Evolutionary conservation across 1,284 basidiomycete species (phyloP), one percentile per base, ranked within the genome.

Genomic region (Rhizoctonia solani): DNA sequence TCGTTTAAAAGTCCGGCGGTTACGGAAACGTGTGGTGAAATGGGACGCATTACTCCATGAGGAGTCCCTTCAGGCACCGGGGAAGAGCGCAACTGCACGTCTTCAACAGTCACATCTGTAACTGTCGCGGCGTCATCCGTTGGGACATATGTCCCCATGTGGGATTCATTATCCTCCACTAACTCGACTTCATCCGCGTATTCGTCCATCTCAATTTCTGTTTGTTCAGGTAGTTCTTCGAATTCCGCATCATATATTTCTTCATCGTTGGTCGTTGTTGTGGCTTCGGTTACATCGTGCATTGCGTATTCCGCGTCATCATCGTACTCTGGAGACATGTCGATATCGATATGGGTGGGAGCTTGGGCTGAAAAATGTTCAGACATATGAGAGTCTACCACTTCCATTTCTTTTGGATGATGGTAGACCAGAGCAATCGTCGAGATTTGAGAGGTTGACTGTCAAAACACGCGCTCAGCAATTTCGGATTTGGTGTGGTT

Each of bases 261-360:
- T 42, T 53, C 61, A 14, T 41, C 50, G n/a, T 53, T n/a, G n/a
- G n/a, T n/a, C n/a, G n/a, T n/a, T n/a, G n/a, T 46, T 41, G 37
- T n/a, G 3, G 50, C 49, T n/a, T 49, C 37, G n/a, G 61, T 65
- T 32, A 50, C 61, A 32, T 65, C 61, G 49, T 65, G 61, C 61
- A 65, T 65, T n/a, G 49, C 54, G 61, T 65, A 65, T 41, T 65
- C 61, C 39, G n/a, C n/a, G n/a, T 65, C 61, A 39, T 65, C 61
- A n/a, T 65, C 39, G 39, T 65, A 65, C 11, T 65, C 61, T 29
- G 34, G 49, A 53, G 61, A 65, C 61, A 65, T 65, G 32, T 65
- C 61, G 19, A 65, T 46, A 29, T 65, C 61, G 25, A 41, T 19
- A 19, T 65, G 61, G 6, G 61, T 30, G 6, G 61, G 49, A 14